Base-by-base conservation (phyloP, 2,329 filamentous ascomycete species). In the Fusarium humuli region DNA sequence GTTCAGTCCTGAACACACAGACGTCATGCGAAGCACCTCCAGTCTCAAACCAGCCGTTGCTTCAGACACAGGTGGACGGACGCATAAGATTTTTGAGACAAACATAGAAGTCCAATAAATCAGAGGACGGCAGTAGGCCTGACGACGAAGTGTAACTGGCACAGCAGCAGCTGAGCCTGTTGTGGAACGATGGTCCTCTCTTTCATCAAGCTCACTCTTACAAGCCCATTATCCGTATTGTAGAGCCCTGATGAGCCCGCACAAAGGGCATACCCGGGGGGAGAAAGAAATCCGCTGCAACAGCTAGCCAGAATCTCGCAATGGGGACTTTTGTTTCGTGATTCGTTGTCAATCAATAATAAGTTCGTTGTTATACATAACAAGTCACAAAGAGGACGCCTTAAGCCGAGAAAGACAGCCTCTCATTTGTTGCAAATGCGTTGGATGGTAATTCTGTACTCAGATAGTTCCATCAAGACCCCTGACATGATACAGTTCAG, bases 1-100 rank as follows among this genome's bases (percentile, higher is more conserved):
- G 32, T 54, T 20, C 40, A 58, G 54, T 61, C 44, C 42, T 57
- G 45, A 57, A 56, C 64, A 69, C 52, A 61, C 56, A 71, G 66
- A 75, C 73, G 73, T 75, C 73, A 75, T 75, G 69, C 61, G 41
- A 68, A 70, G 58, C 53, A 25, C 50, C 34, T 47, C 5, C 27
- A 65, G 53, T 65, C 62, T 70, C 57, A 68, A 74, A 70, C 61
- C 55, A 62, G 59, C 60, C 48, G 56, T 48, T 73, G 70, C 70
- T 75, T 69, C 69, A 73, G 69, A 61, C 66, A 58, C 65, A 52
- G 59, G 57, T 66, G 60, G 44, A 57, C 47, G 60, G 44, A 57
- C 47, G 54, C 45, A 61, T 65, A 54, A 69, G 61, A 69, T 52
- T 58, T 46, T 56, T 22, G 54, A 68, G 67, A 69, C 66, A 67